Conservation (phyloP, 257 asterid species). For the Nicotiana otophora region DNA sequence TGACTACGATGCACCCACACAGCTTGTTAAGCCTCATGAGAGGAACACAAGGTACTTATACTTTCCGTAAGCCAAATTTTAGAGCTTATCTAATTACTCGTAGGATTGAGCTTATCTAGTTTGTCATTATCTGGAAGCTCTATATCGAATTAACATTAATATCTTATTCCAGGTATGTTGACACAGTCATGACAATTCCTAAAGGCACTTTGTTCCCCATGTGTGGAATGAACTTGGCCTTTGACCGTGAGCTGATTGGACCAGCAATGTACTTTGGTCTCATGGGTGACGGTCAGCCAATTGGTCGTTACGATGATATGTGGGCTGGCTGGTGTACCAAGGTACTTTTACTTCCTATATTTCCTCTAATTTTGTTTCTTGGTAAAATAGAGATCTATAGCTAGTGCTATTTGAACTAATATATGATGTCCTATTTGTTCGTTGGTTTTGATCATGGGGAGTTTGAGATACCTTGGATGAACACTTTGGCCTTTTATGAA, state of each 20-base stretch:
- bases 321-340: constrained; percentile 93
- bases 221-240: constrained; percentile 80
- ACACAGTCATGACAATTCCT: constrained; percentile 75
- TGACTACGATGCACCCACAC: constrained; percentile 83
- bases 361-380: background rate
- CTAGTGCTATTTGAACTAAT: too few species aligned
- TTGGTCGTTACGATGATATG: constrained; percentile 85
- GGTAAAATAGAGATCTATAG: background rate
- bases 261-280: constrained; percentile 95
- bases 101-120: background rate
- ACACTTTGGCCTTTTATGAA: background rate
- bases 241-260: constrained; percentile 72
- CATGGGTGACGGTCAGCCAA: constrained; percentile 91
- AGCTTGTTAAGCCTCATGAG: constrained; percentile 83
- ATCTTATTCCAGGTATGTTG: constrained; percentile 51
- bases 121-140: background rate
- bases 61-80: background rate
- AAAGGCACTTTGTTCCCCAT: constrained; percentile 71
- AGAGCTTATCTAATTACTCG: background rate
- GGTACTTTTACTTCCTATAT: constrained; percentile 26
- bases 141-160: background rate
- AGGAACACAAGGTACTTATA: constrained; percentile 50
- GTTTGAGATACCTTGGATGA: background rate
- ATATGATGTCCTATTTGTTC: background rate
- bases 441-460: background rate